A percentile compares a stretch with the other conserved stretches of the same genome.
These are phyloP conservation scores for Salix koriyanagi DNA, from an alignment of 345 rosid genomes.

Conservation along the genomic window DNA sequence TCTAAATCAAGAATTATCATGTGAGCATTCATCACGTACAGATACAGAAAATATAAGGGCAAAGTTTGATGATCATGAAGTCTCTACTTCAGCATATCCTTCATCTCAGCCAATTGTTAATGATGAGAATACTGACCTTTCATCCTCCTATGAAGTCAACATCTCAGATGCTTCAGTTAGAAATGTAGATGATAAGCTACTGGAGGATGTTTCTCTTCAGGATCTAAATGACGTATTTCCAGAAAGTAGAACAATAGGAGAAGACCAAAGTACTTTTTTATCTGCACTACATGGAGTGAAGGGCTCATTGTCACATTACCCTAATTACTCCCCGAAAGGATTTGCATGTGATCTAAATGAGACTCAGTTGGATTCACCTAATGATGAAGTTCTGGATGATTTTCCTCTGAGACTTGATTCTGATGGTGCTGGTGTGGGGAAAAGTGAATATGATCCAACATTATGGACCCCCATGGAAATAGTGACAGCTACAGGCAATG, in stretches of 20 bases:
- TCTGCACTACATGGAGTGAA: slow-evolving; percentile 41
- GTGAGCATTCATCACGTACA: slow-evolving; percentile 14
- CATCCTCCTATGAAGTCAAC: slow-evolving; percentile 16
- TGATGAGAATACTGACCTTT: slow-evolving; percentile 14
- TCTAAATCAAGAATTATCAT: slow-evolving; percentile 14
- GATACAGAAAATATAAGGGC: slow-evolving; percentile 19
- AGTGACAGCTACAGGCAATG: slow-evolving; percentile 78
- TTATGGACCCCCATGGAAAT: slow-evolving; percentile 78
- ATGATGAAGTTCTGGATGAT: slow-evolving; percentile 27
- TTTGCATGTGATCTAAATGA: slow-evolving; percentile 15
- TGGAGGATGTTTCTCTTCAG: slow-evolving; percentile 31
- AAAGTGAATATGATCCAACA: slow-evolving; percentile 54
- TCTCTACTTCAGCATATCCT: background rate
- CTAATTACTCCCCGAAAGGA: slow-evolving; percentile 17
- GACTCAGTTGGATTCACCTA: slow-evolving; percentile 8
- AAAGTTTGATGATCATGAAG: slow-evolving; percentile 16
- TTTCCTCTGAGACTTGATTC: slow-evolving; percentile 31
- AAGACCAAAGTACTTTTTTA: slow-evolving; percentile 48
- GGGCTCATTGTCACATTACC: slow-evolving; percentile 19
- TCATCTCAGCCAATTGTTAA: slow-evolving; percentile 17
- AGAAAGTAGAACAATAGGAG: slow-evolving; percentile 35
- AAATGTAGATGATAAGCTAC: slow-evolving; percentile 31
- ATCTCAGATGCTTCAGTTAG: slow-evolving; percentile 26
- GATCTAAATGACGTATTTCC: slow-evolving; percentile 28
- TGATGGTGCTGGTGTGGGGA: slow-evolving; percentile 28